Evolutionary conservation across 176 grass and related monocot species (phyloP).

Genomic region (Raddia guianensis): DNA sequence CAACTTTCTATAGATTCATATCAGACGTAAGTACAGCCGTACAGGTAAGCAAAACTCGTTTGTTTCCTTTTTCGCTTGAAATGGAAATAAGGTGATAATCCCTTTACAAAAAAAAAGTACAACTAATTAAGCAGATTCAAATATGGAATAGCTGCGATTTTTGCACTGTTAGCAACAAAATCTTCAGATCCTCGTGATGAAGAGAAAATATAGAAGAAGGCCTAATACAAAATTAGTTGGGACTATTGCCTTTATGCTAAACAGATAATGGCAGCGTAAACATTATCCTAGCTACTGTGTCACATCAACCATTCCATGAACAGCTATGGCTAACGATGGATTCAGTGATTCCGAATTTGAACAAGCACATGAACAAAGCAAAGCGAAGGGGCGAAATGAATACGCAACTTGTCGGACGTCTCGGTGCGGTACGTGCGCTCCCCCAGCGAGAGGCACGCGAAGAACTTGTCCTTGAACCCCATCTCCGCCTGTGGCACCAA

Average conservation of each 20-base stretch:
- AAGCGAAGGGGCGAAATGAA: neutral
- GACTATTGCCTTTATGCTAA: too few relatives aligned
- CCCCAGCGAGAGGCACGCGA: slow-evolving; percentile 91
- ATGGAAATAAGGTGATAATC: too few relatives aligned
- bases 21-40: too few relatives aligned
- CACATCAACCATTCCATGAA: neutral
- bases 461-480: slow-evolving; percentile 93
- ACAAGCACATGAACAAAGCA: neutral
- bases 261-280: too few relatives aligned
- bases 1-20: too few relatives aligned
- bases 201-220: neutral
- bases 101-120: neutral
- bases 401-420: slow-evolving; percentile 74
- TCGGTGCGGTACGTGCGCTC: slow-evolving; percentile 91
- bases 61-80: too few relatives aligned
- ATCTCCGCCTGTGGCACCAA: slow-evolving; percentile 69
- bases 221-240: neutral
- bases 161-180: neutral
- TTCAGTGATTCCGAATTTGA: neutral
- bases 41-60: too few relatives aligned
- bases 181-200: neutral
- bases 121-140: neutral
- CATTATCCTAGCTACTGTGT: neutral
- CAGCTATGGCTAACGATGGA: too few relatives aligned
- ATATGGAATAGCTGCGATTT: neutral